Percentiles rank a stretch among this genome's conserved stretches.
These are phyloP conservation scores for Colletotrichum truncatum DNA, from an alignment of 2,329 filamentous ascomycete genomes.

Conservation along the genomic window DNA sequence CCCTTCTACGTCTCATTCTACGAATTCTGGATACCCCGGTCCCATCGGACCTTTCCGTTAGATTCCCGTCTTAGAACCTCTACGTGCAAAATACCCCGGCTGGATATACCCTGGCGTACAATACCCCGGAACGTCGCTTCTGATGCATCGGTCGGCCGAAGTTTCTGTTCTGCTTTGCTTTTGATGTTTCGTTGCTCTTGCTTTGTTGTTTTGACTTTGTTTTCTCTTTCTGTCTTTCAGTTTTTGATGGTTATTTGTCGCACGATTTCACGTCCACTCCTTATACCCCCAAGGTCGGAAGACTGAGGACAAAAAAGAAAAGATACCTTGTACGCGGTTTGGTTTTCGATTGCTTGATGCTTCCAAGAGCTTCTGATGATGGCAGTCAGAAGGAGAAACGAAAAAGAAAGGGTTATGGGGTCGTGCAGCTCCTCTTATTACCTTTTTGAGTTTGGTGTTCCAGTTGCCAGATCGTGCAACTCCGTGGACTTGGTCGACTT, in stretches of 20 bases:
- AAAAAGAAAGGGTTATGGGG: constrained; percentile 22
- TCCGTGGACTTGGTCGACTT: background rate
- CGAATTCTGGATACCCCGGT: constrained; percentile 94
- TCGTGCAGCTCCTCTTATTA: background rate
- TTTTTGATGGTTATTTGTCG: constrained; percentile 33
- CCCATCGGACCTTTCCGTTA: constrained; percentile 92
- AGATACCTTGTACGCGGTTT: constrained; percentile 30
- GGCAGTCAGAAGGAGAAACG: constrained; percentile 5
- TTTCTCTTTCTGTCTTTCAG: constrained; percentile 30
- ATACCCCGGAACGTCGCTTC: constrained; percentile 58
- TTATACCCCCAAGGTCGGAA: constrained; percentile 33
- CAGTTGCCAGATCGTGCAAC: background rate
- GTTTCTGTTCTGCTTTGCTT: constrained; percentile 42
- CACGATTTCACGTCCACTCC: constrained; percentile 33
- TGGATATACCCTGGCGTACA: constrained; percentile 74
- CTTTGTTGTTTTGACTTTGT: constrained; percentile 32
- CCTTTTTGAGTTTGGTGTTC: background rate
- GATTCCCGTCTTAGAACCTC: constrained; percentile 58
- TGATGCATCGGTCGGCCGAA: constrained; percentile 58
- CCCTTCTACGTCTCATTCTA: constrained; percentile 94
- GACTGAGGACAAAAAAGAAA: constrained; percentile 32
- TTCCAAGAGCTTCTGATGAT: constrained; percentile 9
- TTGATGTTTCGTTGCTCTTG: constrained; percentile 32
- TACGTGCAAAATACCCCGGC: constrained; percentile 68
- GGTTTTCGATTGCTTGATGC: constrained; percentile 9